Conservation (phyloP, 2,329 filamentous ascomycete species). For the Scedosporium apiospermum region DNA sequence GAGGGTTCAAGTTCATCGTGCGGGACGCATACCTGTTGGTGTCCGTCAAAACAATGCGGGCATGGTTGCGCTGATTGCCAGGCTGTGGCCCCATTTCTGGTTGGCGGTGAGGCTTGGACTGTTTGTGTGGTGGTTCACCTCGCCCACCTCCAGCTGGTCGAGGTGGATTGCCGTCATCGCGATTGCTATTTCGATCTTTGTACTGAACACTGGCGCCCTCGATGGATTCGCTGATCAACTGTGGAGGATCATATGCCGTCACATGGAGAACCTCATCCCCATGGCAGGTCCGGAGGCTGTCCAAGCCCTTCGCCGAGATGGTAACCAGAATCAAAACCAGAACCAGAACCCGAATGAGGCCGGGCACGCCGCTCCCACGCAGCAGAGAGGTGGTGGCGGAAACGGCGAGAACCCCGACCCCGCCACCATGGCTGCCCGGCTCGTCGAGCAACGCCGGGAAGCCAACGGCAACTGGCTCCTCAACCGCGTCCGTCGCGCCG, state of each 20-base stretch:
- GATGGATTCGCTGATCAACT: slow-evolving; percentile 44
- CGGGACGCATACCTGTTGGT: background rate
- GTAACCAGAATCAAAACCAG: slow-evolving; percentile 15
- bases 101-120: slow-evolving; percentile 45
- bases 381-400: background rate
- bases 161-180: slow-evolving; percentile 46
- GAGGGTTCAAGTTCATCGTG: background rate
- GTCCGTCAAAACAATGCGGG: background rate
- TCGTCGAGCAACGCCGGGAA: slow-evolving; percentile 37
- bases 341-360: slow-evolving; percentile 18
- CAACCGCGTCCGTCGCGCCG: slow-evolving; percentile 41
- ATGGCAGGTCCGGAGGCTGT: slow-evolving; percentile 30
- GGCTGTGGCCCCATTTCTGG: slow-evolving; percentile 54
- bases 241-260: slow-evolving; percentile 47
- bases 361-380: slow-evolving; percentile 14
- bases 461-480: slow-evolving; percentile 39
- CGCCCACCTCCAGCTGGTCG: slow-evolving; percentile 46
- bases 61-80: slow-evolving; percentile 18
- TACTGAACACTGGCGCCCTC: slow-evolving; percentile 50
- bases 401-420: slow-evolving; percentile 14
- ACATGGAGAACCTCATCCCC: slow-evolving; percentile 51
- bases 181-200: slow-evolving; percentile 45
- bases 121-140: slow-evolving; percentile 58
- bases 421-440: slow-evolving; percentile 40
- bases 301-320: slow-evolving; percentile 16